phyloP scores from a whole-genome alignment of 257 asterid genomes.

The Solanum sejunctum region DNA sequence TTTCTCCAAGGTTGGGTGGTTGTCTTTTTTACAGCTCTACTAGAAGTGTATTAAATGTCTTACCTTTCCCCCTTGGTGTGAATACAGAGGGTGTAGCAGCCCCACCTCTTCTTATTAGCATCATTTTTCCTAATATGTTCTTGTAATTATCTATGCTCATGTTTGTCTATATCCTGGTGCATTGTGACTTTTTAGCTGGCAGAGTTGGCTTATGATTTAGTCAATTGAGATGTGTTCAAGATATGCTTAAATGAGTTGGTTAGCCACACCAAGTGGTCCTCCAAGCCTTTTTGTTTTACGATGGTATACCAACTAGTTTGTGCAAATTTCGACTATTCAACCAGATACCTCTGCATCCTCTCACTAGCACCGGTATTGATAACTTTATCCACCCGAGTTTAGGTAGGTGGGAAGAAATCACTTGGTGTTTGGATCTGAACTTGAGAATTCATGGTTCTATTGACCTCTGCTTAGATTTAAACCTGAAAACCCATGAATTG shows the following conservation, averaged over 20 bases:
- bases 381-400: background rate
- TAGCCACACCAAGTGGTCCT: background rate
- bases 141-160: background rate
- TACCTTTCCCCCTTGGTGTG: background rate
- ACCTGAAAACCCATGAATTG: too few species aligned
- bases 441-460: background rate
- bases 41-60: background rate
- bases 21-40: background rate
- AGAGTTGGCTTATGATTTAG: background rate
- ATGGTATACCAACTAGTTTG: background rate
- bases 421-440: background rate
- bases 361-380: background rate
- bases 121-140: background rate
- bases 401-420: background rate
- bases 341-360: background rate
- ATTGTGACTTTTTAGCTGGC: background rate
- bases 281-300: background rate
- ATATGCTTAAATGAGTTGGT: background rate
- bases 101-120: background rate
- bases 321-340: background rate
- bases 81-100: background rate
- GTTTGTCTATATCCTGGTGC: background rate
- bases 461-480: too few species aligned
- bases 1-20: background rate
- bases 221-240: background rate